Conservation (phyloP, 202 grass and related monocot genomes). For the Alloteropsis angusta region DNA sequence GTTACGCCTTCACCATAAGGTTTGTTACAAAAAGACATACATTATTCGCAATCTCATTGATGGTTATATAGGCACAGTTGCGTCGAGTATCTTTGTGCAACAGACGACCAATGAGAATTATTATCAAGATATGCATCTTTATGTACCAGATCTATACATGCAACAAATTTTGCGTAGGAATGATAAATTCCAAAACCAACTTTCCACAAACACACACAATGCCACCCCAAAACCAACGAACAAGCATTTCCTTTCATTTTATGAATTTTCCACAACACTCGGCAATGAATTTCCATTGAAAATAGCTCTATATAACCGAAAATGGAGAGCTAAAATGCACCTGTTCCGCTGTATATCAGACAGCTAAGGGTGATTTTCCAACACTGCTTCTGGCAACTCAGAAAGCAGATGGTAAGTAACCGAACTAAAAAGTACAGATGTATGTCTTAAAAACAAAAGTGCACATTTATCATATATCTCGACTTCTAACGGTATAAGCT, state of each 20-base stretch:
- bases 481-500: constrained; percentile 8
- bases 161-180: neutral
- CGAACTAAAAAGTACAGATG: neutral
- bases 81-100: neutral
- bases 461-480: neutral
- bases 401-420: neutral
- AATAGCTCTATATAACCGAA: neutral
- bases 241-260: neutral
- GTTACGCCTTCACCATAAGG: neutral
- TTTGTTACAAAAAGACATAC: neutral
- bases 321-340: neutral
- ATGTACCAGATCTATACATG: neutral
- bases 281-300: neutral
- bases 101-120: neutral
- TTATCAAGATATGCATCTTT: neutral
- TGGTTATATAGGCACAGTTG: neutral
- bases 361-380: neutral
- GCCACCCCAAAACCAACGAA: neutral
- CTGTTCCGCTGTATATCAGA: neutral
- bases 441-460: neutral
- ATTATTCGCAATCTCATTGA: neutral
- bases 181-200: neutral
- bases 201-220: neutral
- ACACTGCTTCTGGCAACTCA: neutral
- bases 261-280: neutral